Base-by-base conservation (phyloP, 257 asterid genomes). In the Solanum boliviense region DNA sequence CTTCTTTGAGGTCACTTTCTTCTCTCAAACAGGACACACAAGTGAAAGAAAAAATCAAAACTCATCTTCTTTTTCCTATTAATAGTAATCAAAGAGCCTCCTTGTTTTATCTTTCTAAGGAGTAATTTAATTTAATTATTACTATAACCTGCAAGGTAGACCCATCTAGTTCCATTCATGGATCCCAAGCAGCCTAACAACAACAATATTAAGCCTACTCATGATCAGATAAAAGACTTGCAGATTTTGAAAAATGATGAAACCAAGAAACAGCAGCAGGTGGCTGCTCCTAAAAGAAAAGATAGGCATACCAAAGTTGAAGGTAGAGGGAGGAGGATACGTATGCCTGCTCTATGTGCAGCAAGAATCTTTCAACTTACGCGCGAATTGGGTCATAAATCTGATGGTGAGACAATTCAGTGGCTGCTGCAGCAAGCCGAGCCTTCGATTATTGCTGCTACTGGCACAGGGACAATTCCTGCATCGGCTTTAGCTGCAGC, bases 321-420 rank as follows among this genome's bases (percentile, higher is more conserved):
- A 83, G 98, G 98, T 81, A 89, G 98, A 34, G 98, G 98, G 38
- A 88, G 98, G 75, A 89, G 98, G 82, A 95, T 95, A 25, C 90
- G 98, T 92, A 95, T 95, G 98, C 98, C 98, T 3, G 98, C 98
- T 31, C 92, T 95, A 0, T 94, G 95, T 82, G 98, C 98, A 6
- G 97, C 98, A 12, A 90, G 98, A 67, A 95, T 95, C 48, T 95
- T 95, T 34, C 96, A 95, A 83, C 91, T 95, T 21, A 94, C 98
- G 29, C 62, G 96, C 38, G 98, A 94, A 91, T 91, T 93, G 89
- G 98, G 98, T 73, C 98, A 94, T 89, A 94, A 94, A 89, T 94
- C 96, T 32, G 98, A 94, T 62, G 97, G 97, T 1, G 97, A 93
- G 86, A 94, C 98, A 12, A 93, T 94, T 29, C 98, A 94, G 93